Evolutionary conservation across 257 asterid species (phyloP).

Genomic region (Primulina huaijiensis): DNA sequence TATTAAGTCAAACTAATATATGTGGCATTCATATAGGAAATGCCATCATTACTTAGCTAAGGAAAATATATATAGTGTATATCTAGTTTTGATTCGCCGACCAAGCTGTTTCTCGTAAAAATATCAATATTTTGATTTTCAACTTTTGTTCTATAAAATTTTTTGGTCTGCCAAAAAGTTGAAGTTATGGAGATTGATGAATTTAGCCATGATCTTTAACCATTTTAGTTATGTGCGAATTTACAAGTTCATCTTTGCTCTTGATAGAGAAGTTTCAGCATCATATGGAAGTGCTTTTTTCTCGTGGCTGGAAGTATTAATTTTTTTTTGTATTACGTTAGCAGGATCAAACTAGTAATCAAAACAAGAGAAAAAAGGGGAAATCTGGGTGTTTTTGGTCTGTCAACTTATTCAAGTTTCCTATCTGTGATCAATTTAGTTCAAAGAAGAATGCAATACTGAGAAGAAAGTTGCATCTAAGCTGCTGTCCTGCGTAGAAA

Average conservation of each 20-base stretch:
- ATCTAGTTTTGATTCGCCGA: background rate
- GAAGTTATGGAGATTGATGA: background rate
- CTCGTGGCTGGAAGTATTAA: background rate
- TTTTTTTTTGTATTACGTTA: background rate
- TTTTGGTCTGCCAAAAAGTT: background rate
- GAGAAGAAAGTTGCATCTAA: slow-evolving; percentile 77
- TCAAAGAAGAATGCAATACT: slow-evolving; percentile 86
- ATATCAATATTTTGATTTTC: background rate
- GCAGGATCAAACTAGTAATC: background rate
- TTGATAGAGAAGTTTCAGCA: background rate
- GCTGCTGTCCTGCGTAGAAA: slow-evolving; percentile 64
- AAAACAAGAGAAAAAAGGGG: background rate
- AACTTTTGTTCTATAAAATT: no score
- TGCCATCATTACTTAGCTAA: background rate
- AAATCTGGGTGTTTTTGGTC: background rate
- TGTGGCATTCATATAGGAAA: background rate
- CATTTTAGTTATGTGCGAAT: background rate
- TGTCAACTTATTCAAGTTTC: slow-evolving; percentile 14
- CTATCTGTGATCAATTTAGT: slow-evolving; percentile 45
- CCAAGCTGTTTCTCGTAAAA: background rate
- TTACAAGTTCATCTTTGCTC: background rate
- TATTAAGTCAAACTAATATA: background rate
- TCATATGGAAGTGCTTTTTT: background rate
- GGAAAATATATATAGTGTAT: background rate
- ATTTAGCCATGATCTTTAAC: background rate